Evolutionary conservation across 2,329 filamentous ascomycete species (phyloP), one percentile per base, ranked within the genome.

Genomic region (Claviceps sp.): DNA sequence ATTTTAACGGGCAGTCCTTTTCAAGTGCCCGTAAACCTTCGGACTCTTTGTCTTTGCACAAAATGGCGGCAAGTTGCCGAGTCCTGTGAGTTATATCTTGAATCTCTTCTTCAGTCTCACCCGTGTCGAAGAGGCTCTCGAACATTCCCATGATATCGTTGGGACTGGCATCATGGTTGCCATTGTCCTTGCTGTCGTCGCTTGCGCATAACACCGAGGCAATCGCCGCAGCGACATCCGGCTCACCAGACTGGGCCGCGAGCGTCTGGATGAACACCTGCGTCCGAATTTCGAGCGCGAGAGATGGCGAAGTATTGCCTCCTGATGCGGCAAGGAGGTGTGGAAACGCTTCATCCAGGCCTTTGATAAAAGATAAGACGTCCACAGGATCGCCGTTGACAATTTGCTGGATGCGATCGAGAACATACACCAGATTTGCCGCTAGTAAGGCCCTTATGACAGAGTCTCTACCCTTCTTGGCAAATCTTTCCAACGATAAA

Each of bases 271-370:
- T 63, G 44, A 65, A 57, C 40, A 60, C 57, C 48, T 64, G 63
- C 0, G 67, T 70, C 44, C 70, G 69, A 26, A 73, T 63, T 4
- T 65, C 58, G 24, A 73, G 56, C 2, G 64, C 64, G 7, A 34
- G 30, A 34, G 30, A 67, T 54, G 4, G 62, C 42, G 14, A 57
- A 56, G 13, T 58, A 48, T 11, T 54, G 48, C 54, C 46, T 2
- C 55, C 53, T 4, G 58, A 52, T 11, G 56, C 51, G 11, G 56
- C 42, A 42, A 71, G 64, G 4, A 62, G 61, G 5, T 50, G 37
- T 6, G 66, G 65, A 43, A 70, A 66, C 9, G 55, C 56, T 3
- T 41, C 26, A 44, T 70, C 62, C 8, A 71, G 55, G 20, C 52
- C 54, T 22, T 65, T 54, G 4, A 73, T 56, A 14, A 69, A 57